These are phyloP conservation scores for Sophora flavescens DNA, from an alignment of 306 rosid species.

Conservation along the genomic window DNA sequence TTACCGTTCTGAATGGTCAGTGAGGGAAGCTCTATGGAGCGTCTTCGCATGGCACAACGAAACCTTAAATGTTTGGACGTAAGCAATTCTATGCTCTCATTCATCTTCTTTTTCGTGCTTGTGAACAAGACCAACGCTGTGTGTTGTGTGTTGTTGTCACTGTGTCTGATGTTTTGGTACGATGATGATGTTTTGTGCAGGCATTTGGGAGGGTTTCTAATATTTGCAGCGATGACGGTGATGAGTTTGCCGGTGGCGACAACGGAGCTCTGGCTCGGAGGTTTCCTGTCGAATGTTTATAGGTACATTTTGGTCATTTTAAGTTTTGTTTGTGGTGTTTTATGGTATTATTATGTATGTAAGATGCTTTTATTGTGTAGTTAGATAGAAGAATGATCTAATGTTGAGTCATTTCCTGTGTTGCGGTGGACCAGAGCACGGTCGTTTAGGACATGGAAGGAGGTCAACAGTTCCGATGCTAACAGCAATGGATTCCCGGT, in stretches of 20 bases:
- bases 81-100: slow-evolving; percentile 6
- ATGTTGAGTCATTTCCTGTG: background rate
- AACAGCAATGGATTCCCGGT: slow-evolving; percentile 46
- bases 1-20: slow-evolving; percentile 92
- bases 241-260: slow-evolving; percentile 57
- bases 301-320: slow-evolving; percentile 56
- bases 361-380: too few species aligned
- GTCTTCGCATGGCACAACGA: slow-evolving; percentile 83
- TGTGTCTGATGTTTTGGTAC: background rate
- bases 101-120: background rate
- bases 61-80: slow-evolving; percentile 94
- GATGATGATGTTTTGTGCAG: slow-evolving; percentile 47
- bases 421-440: slow-evolving; percentile 54
- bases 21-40: slow-evolving; percentile 75
- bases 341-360: background rate
- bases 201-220: slow-evolving; percentile 77
- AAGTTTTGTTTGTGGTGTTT: background rate
- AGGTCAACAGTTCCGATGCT: slow-evolving; percentile 58
- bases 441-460: slow-evolving; percentile 38
- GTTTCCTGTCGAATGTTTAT: slow-evolving; percentile 53
- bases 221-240: slow-evolving; percentile 64
- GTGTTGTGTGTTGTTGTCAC: background rate
- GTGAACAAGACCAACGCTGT: background rate
- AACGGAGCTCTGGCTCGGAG: slow-evolving; percentile 33
- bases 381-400: background rate